Percentiles rank a stretch among this genome's conserved stretches.
These are phyloP conservation scores for Aspergillus ochraceus DNA, from an alignment of 2,329 filamentous ascomycete genomes.

Conservation along the genomic window DNA sequence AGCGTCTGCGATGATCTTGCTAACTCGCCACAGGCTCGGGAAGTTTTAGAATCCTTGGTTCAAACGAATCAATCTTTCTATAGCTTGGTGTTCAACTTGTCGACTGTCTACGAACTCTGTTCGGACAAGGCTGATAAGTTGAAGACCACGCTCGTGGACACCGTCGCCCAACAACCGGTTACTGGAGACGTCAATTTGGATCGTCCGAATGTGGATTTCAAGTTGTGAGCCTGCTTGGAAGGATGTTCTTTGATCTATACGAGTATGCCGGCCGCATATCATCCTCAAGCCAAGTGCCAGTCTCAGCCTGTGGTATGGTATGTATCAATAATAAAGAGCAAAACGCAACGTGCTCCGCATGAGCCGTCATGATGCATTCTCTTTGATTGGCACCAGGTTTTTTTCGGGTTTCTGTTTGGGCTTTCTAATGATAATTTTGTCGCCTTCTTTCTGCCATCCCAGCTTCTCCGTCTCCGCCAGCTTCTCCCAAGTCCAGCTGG, in stretches of 20 bases:
- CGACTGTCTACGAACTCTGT: slow-evolving; percentile 88
- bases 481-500: slow-evolving; percentile 65
- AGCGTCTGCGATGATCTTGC: not conserved
- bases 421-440: slow-evolving; percentile 73
- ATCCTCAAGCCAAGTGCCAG: not conserved
- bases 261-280: not conserved
- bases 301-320: not conserved
- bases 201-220: slow-evolving; percentile 72
- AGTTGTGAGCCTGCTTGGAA: slow-evolving; percentile 53
- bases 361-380: slow-evolving; percentile 9
- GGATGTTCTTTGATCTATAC: not conserved
- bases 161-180: slow-evolving; percentile 61
- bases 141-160: slow-evolving; percentile 72
- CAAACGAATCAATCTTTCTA: slow-evolving; percentile 67
- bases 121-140: slow-evolving; percentile 70
- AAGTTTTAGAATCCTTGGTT: slow-evolving; percentile 66
- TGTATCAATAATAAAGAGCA: not conserved
- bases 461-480: slow-evolving; percentile 69
- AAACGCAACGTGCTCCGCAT: not conserved
- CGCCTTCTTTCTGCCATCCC: slow-evolving; percentile 78
- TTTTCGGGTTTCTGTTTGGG: slow-evolving; percentile 30
- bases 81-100: slow-evolving; percentile 82
- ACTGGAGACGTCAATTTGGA: slow-evolving; percentile 64
- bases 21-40: slow-evolving; percentile 55
- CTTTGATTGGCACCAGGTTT: slow-evolving; percentile 19